These are phyloP conservation scores for Zasmidium angulare DNA, from an alignment of 2,329 filamentous ascomycete species.

Conservation along the genomic window DNA sequence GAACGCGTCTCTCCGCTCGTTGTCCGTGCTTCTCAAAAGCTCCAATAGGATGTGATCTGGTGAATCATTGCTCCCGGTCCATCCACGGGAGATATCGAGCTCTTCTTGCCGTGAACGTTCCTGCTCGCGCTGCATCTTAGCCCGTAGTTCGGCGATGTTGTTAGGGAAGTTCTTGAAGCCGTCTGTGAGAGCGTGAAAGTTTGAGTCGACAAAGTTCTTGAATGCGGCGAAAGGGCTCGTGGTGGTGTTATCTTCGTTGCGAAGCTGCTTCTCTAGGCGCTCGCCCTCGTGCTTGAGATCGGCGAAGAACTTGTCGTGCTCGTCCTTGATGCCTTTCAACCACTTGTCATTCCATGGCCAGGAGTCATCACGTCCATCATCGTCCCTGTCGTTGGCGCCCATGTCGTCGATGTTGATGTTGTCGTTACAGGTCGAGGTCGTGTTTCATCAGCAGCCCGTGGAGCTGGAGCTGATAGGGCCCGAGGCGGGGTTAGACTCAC, in stretches of 20 bases:
- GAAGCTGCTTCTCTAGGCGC: constrained; percentile 8
- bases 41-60: constrained; percentile 24
- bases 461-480: background rate
- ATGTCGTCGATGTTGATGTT: constrained; percentile 6
- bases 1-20: constrained; percentile 20
- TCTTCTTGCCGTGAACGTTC: constrained; percentile 23
- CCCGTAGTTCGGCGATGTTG: constrained; percentile 39
- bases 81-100: constrained; percentile 27
- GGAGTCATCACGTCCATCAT: constrained; percentile 11
- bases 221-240: constrained; percentile 60
- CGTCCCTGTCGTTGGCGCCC: constrained; percentile 9
- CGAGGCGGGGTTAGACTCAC: background rate
- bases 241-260: constrained; percentile 11
- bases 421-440: background rate
- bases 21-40: constrained; percentile 13
- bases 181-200: constrained; percentile 51
- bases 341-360: constrained; percentile 11
- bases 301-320: constrained; percentile 15
- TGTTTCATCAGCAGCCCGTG: background rate
- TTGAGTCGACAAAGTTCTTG: constrained; percentile 61
- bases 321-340: constrained; percentile 11
- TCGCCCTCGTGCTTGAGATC: constrained; percentile 13
- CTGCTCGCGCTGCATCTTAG: constrained; percentile 26
- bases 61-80: constrained; percentile 26
- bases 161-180: constrained; percentile 52